Conservation (phyloP, 441 rosid species). For the Kokia cookei region DNA sequence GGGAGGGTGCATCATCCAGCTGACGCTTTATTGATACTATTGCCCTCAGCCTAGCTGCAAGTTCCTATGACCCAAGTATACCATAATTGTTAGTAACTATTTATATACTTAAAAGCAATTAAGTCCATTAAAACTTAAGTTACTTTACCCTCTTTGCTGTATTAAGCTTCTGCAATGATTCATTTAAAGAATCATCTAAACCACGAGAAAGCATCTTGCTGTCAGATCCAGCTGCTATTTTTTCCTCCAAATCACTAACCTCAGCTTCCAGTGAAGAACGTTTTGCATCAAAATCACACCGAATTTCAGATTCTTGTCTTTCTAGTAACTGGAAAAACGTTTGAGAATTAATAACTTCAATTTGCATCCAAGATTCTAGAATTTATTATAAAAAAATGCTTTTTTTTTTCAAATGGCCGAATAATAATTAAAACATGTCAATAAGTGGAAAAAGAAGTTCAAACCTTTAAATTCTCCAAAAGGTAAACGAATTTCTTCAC, state of each 20-base stretch:
- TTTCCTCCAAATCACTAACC: constrained; percentile 44
- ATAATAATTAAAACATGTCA: neutral
- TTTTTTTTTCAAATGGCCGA: neutral
- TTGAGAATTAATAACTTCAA: neutral
- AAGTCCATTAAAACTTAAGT: neutral
- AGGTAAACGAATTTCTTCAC: constrained; percentile 41
- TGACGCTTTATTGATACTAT: constrained; percentile 48
- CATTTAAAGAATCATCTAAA: constrained; percentile 31
- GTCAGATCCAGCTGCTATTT: constrained; percentile 29
- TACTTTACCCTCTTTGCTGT: constrained; percentile 51
- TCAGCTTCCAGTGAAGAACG: constrained; percentile 42
- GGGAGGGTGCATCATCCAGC: constrained; percentile 68
- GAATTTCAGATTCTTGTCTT: constrained; percentile 40
- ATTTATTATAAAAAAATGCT: neutral
- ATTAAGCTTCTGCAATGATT: constrained; percentile 41
- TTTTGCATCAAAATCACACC: constrained; percentile 25
- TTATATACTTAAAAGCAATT: neutral
- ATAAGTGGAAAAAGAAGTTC: neutral
- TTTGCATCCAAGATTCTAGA: neutral
- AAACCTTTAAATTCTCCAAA: constrained; percentile 47
- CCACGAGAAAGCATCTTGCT: constrained; percentile 25
- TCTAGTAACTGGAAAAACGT: constrained; percentile 37
- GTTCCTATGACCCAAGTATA: constrained; percentile 36
- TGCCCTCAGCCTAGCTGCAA: constrained; percentile 49
- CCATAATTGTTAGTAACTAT: neutral